Percentiles rank a stretch among this genome's conserved stretches.
Evolutionary conservation across 768 basidiomycete genomes (phyloP).

Genomic region (Favolaschia claudopus): DNA sequence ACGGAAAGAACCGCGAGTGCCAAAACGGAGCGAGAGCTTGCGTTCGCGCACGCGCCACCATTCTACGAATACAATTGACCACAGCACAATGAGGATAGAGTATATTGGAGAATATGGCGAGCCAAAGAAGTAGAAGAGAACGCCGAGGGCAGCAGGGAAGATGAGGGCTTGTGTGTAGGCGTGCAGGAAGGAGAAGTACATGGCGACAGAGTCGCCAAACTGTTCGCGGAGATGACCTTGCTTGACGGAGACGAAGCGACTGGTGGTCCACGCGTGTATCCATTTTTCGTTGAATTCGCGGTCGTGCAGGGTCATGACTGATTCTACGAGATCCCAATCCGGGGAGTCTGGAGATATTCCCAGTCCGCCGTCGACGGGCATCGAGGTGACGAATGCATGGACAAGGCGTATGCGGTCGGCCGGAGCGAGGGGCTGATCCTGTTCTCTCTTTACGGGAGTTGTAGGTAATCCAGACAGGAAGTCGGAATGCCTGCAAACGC

Average conservation of each 20-base stretch:
- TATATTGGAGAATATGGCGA: conserved; percentile 80
- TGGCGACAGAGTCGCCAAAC: conserved; percentile 84
- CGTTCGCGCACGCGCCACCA: conserved; percentile 91
- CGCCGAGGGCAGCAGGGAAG: conserved; percentile 77
- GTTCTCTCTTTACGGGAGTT: conserved; percentile 52
- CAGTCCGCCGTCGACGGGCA: conserved; percentile 79
- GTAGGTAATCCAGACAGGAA: conserved; percentile 80
- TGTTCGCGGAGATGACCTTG: conserved; percentile 78
- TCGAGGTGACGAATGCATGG: conserved; percentile 73
- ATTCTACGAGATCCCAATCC: conserved; percentile 83
- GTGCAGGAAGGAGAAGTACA: conserved; percentile 90
- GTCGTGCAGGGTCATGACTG: conserved; percentile 87
- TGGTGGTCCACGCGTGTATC: conserved; percentile 78
- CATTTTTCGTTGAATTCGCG: conserved; percentile 80
- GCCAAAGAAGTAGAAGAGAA: conserved; percentile 72
- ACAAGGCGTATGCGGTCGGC: conserved; percentile 87
- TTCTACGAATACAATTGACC: conserved; percentile 89
- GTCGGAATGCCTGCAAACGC: conserved; percentile 68
- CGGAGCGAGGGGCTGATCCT: conserved; percentile 61
- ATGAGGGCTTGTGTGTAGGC: conserved; percentile 84
- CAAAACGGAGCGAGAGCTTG: conserved; percentile 83
- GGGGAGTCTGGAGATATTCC: conserved; percentile 77
- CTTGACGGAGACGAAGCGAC: conserved; percentile 66
- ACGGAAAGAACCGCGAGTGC: conserved; percentile 76
- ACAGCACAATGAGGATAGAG: conserved; percentile 78